Conservation (phyloP, 2,329 filamentous ascomycete genomes). For the Alternaria sp. region DNA sequence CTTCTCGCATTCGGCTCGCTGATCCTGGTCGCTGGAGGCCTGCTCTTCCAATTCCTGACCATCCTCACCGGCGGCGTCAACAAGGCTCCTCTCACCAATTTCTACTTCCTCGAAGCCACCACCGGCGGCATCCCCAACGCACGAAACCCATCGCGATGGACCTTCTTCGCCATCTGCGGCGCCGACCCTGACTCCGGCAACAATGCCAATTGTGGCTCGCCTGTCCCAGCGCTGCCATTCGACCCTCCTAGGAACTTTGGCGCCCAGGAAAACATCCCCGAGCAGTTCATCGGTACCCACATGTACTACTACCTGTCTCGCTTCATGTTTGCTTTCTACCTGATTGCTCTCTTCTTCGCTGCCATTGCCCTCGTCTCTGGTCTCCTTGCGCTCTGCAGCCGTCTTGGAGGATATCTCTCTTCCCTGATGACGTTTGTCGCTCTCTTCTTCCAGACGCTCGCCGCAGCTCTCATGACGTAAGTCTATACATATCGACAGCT, state of each 20-base stretch:
- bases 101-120: conserved; percentile 85
- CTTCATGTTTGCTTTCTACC: conserved; percentile 90
- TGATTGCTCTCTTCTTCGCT: conserved; percentile 83
- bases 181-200: conserved; percentile 57
- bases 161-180: conserved; percentile 85
- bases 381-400: conserved; percentile 72
- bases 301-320: conserved; percentile 85
- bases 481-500: conserved; percentile 39
- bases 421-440: conserved; percentile 64
- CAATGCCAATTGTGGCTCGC: conserved; percentile 66
- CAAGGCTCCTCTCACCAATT: conserved; percentile 67
- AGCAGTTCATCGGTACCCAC: conserved; percentile 61
- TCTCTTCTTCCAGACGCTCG: conserved; percentile 72
- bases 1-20: conserved; percentile 63
- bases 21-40: conserved; percentile 65
- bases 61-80: conserved; percentile 66
- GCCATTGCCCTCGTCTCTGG: conserved; percentile 70
- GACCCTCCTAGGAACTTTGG: conserved; percentile 68
- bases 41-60: conserved; percentile 70
- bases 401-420: conserved; percentile 72
- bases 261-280: conserved; percentile 60
- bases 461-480: conserved; percentile 77
- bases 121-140: conserved; percentile 70
- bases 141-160: conserved; percentile 76
- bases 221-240: conserved; percentile 70